These are phyloP conservation scores for Rhodomyrtus psidioides DNA, from an alignment of 441 rosid species.

Conservation along the genomic window DNA sequence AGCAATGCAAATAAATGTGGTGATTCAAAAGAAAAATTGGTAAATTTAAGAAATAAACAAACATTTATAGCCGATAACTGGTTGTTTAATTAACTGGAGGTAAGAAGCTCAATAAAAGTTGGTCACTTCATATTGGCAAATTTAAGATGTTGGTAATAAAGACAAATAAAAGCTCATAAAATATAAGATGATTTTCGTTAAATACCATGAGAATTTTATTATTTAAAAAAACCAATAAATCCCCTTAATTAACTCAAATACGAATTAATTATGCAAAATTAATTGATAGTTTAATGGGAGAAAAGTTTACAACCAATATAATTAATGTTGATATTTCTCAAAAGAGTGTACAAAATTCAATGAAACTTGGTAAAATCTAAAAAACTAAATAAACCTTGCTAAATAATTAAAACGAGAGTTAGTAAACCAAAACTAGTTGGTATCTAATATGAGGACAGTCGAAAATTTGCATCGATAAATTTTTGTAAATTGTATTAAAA, in stretches of 20 bases:
- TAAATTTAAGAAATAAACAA: not conserved
- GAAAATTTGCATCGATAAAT: not conserved
- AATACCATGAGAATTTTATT: not conserved
- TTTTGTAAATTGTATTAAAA: not conserved
- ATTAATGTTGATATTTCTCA: not conserved
- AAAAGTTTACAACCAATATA: not conserved
- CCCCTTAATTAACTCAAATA: not conserved
- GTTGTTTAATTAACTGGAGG: not conserved
- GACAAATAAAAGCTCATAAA: not conserved
- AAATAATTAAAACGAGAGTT: not conserved
- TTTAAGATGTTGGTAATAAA: not conserved
- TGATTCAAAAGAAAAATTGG: not conserved
- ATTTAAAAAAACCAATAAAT: not conserved
- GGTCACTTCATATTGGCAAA: not conserved
- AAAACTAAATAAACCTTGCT: not conserved
- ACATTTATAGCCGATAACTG: not conserved
- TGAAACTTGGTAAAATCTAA: not conserved
- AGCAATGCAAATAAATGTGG: not conserved
- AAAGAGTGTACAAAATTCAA: not conserved
- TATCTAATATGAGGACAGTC: not conserved
- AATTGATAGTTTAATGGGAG: not conserved
- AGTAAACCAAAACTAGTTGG: not conserved
- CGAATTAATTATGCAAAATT: not conserved
- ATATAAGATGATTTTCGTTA: not conserved
- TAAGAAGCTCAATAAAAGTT: not conserved